Evolutionary conservation across 73 alveolate genomes (phyloP), one percentile per base, ranked within the genome.

Genomic region (Blepharisma japonicum): DNA sequence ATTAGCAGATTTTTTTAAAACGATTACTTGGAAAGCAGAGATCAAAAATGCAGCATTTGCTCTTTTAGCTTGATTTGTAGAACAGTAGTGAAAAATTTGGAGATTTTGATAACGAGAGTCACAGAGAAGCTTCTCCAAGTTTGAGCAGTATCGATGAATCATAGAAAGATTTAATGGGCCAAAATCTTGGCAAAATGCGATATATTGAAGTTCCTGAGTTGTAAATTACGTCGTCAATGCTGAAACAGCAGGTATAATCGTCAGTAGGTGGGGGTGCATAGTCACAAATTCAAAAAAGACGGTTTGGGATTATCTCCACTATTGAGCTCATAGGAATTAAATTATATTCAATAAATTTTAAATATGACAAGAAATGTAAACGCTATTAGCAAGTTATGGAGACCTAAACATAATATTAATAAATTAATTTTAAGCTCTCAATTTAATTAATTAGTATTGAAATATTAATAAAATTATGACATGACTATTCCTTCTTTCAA

Each of bases 11-110:
- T 79, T 83, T 48, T 77, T 82, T 21, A 87, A 68, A 55, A 81
- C 78, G 55, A 95, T 86, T 46, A 94, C 93, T 89, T 92, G 77
- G 81, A 82, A 95, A 27, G 96, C 94, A 6, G 98, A 97, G 90
- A 95, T 94, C 23, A 95, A 81, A 77, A 80, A 86, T 11, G 94
- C 95, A 11, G 96, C 95, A 81, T 90, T 90, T 21, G 98, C 95
- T 84, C 88, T 83, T 72, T 87, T 90, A 3, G 86, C 86, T 45
- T 45, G 87, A 55, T 81, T 87, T 23, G 81, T 85, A n/a, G 91
- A 56, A 6, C 94, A 79, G 81, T 87, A 84, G 87, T 92, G 96
- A 55, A 67, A 87, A n/a, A 90, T 90, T 67, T 81, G 84, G 78
- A 77, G 56, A n/a, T 74, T 76, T 6, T 78, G 45, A 68, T 49